These are phyloP conservation scores for Pugionium cornutum DNA, from an alignment of 345 rosid genomes.

Conservation along the genomic window DNA sequence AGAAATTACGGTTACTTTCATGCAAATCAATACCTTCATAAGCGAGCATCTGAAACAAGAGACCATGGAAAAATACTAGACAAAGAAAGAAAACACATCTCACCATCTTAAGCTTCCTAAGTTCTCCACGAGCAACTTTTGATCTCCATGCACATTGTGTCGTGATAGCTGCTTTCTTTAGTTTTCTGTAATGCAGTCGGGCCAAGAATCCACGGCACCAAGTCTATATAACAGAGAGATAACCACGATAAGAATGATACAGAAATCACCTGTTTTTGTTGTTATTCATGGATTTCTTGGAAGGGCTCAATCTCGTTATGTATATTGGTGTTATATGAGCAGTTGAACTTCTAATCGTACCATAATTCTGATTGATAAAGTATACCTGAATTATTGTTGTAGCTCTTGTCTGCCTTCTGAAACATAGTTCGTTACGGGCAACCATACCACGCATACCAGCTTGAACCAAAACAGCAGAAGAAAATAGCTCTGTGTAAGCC, in stretches of 20 bases:
- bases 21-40: background rate
- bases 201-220: conserved; percentile 80
- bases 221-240: conserved; percentile 51
- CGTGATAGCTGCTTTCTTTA: conserved; percentile 79
- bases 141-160: conserved; percentile 99
- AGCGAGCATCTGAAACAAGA: conserved; percentile 11
- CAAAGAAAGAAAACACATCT: conserved; percentile 35
- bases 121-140: conserved; percentile 84
- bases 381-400: conserved; percentile 78
- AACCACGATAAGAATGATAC: conserved; percentile 15
- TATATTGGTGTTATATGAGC: conserved; percentile 18
- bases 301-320: conserved; percentile 15
- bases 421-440: conserved; percentile 74
- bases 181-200: conserved; percentile 51
- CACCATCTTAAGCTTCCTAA: conserved; percentile 94
- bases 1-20: conserved; percentile 11
- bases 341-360: conserved; percentile 12
- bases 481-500: conserved; percentile 58
- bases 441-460: conserved; percentile 93
- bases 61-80: conserved; percentile 18
- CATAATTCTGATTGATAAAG: conserved; percentile 4
- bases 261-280: conserved; percentile 21
- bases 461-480: conserved; percentile 75
- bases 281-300: conserved; percentile 1
- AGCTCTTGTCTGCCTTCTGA: conserved; percentile 76